Evolutionary conservation across 768 basidiomycete species (phyloP).

Genomic region (Mycena epipterygia): DNA sequence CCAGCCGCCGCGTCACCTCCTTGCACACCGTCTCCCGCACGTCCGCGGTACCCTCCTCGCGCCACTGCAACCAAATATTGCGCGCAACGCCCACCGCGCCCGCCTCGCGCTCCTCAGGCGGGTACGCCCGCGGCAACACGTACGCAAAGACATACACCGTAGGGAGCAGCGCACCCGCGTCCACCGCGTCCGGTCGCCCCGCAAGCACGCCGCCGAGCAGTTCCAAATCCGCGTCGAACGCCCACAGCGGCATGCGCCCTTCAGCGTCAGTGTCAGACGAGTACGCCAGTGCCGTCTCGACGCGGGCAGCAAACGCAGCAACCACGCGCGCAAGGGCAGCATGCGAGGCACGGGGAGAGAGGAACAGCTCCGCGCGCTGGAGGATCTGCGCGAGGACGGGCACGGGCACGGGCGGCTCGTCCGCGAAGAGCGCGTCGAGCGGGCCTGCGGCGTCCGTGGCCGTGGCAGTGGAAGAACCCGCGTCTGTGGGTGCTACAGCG

Average conservation of each 20-base stretch:
- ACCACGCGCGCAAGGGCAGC: slow-evolving; percentile 23
- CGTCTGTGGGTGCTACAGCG: slow-evolving; percentile 5
- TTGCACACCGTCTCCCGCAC: slow-evolving; percentile 43
- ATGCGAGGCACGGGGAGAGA: slow-evolving; percentile 15
- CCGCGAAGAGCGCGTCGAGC: slow-evolving; percentile 31
- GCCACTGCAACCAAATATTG: slow-evolving; percentile 53
- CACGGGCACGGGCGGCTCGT: neutral
- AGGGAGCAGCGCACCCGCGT: slow-evolving; percentile 48
- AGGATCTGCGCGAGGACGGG: slow-evolving; percentile 26
- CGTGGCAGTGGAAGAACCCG: neutral
- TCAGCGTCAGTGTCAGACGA: neutral
- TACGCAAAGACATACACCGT: slow-evolving; percentile 64
- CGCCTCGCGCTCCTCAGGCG: slow-evolving; percentile 38
- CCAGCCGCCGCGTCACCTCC: slow-evolving; percentile 59
- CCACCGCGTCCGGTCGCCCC: slow-evolving; percentile 38
- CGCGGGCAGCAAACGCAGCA: slow-evolving; percentile 12
- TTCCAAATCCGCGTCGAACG: slow-evolving; percentile 26
- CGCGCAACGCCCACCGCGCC: slow-evolving; percentile 44
- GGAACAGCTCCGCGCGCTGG: slow-evolving; percentile 25
- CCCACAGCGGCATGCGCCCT: neutral
- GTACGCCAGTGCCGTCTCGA: slow-evolving; percentile 15
- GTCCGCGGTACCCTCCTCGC: slow-evolving; percentile 38
- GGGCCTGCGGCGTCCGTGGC: neutral
- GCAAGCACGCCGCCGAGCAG: slow-evolving; percentile 56
- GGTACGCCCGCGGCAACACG: slow-evolving; percentile 56